Conservation (phyloP, 225 moss, liverwort and hornwort species). For the Pseudisothecium myosuroides region DNA sequence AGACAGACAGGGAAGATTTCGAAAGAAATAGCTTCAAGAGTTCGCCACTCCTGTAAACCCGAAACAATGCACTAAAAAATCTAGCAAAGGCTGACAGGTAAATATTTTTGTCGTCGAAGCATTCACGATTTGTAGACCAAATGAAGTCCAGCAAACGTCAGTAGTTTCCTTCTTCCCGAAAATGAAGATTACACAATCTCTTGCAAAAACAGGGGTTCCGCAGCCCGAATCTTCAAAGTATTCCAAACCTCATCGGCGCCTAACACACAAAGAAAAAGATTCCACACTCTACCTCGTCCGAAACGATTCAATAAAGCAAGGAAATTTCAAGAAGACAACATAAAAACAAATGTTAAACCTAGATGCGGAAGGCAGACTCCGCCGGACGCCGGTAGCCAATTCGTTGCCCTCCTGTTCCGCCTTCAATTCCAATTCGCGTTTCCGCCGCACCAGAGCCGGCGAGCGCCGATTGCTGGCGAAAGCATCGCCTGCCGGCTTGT, state of each 20-base stretch:
- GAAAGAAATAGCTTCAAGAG: not conserved
- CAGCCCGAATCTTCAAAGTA: not conserved
- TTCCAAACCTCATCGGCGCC: not conserved
- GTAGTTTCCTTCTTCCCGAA: not conserved
- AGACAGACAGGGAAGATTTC: not conserved
- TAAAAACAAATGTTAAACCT: not conserved
- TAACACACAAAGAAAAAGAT: not conserved
- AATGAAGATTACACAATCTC: not conserved
- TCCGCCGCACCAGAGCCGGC: slow-evolving; percentile 26
- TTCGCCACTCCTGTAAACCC: not conserved
- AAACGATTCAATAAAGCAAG: not conserved
- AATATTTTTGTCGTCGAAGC: not conserved
- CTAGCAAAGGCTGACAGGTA: not conserved
- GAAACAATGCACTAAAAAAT: not conserved
- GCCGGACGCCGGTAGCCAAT: not conserved
- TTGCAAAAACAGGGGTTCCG: not conserved
- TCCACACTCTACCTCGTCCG: not conserved
- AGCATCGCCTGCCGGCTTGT: slow-evolving; percentile 15
- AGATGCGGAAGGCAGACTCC: not conserved
- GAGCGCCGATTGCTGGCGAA: slow-evolving; percentile 42
- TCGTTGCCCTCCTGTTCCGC: not conserved
- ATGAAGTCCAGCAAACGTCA: not conserved
- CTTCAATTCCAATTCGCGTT: slow-evolving; percentile 17
- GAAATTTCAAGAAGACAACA: not conserved
- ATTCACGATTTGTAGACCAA: not conserved